Evolutionary conservation across 2,329 filamentous ascomycete genomes (phyloP).

Genomic region (Cercospora sp.): DNA sequence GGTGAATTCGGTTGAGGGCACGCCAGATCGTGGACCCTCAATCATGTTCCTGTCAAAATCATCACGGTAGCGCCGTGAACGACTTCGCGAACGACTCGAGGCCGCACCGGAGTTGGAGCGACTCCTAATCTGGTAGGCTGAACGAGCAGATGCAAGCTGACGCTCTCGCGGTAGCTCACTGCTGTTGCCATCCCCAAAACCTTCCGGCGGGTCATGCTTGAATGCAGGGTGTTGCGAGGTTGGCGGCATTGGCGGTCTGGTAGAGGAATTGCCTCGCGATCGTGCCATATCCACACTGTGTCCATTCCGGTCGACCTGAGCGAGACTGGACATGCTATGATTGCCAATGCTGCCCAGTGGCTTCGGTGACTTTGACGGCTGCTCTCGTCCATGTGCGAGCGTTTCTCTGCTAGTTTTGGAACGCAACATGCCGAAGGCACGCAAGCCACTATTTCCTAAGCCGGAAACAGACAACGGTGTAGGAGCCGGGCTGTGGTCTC

Average conservation of each 20-base stretch:
- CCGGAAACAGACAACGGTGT: conserved; percentile 28
- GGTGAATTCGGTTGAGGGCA: conserved; percentile 28
- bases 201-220: conserved; percentile 24
- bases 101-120: conserved; percentile 58
- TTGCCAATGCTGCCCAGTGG: conserved; percentile 55
- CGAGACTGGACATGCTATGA: conserved; percentile 35
- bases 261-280: conserved; percentile 30
- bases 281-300: conserved; percentile 31
- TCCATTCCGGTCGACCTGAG: conserved; percentile 25
- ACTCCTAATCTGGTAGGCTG: conserved; percentile 40
- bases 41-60: conserved; percentile 55
- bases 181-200: conserved; percentile 13
- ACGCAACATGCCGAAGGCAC: conserved; percentile 64
- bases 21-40: conserved; percentile 45
- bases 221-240: conserved; percentile 30
- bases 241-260: conserved; percentile 27
- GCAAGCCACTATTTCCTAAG: conserved; percentile 42
- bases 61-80: conserved; percentile 52
- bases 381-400: conserved; percentile 54
- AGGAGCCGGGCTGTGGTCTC: conserved; percentile 41
- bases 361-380: conserved; percentile 58
- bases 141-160: conserved; percentile 24
- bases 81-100: conserved; percentile 56
- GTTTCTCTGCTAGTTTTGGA: conserved; percentile 69
- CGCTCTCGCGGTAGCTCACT: conserved; percentile 20